phyloP scores from a whole-genome alignment of 1,139 yeast species.

The Hansenula sp. region DNA sequence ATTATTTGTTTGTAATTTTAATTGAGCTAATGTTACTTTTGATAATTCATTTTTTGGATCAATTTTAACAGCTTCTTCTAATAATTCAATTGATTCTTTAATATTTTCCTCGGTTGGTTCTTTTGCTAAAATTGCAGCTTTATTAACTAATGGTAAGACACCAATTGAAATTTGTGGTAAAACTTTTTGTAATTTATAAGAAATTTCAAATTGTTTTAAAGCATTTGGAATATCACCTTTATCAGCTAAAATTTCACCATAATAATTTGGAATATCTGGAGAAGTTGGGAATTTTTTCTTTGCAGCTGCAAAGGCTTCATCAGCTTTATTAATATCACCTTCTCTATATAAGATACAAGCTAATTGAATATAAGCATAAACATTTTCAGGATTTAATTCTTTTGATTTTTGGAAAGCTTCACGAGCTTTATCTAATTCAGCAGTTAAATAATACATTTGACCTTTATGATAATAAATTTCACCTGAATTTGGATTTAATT shows the following conservation, averaged over 20 bases:
- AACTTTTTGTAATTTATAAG: constrained; percentile 71
- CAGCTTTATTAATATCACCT: constrained; percentile 58
- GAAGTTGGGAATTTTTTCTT: constrained; percentile 76
- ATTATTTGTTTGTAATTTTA: constrained; percentile 77
- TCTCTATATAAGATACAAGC: constrained; percentile 90
- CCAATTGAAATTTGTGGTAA: constrained; percentile 57
- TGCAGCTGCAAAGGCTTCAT: constrained; percentile 68
- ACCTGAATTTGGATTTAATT: constrained; percentile 64
- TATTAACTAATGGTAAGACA: constrained; percentile 86
- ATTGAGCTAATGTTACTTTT: constrained; percentile 84
- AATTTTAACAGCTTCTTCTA: constrained; percentile 71
- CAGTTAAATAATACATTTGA: constrained; percentile 81
- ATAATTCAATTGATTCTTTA: constrained; percentile 60
- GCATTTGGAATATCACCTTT: constrained; percentile 72
- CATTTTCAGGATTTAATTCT: constrained; percentile 67
- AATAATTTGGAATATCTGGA: constrained; percentile 92
- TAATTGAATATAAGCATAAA: constrained; percentile 84
- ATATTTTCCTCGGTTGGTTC: constrained; percentile 48
- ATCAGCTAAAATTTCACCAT: constrained; percentile 90
- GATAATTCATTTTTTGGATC: constrained; percentile 92
- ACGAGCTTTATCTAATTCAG: constrained; percentile 71
- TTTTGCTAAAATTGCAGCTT: constrained; percentile 72
- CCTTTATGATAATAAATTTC: constrained; percentile 94
- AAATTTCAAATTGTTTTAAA: constrained; percentile 77
- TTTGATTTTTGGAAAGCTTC: constrained; percentile 74